phyloP scores from a whole-genome alignment of 139 green algal genomes.

The Chlamydomonas schloesseri region DNA sequence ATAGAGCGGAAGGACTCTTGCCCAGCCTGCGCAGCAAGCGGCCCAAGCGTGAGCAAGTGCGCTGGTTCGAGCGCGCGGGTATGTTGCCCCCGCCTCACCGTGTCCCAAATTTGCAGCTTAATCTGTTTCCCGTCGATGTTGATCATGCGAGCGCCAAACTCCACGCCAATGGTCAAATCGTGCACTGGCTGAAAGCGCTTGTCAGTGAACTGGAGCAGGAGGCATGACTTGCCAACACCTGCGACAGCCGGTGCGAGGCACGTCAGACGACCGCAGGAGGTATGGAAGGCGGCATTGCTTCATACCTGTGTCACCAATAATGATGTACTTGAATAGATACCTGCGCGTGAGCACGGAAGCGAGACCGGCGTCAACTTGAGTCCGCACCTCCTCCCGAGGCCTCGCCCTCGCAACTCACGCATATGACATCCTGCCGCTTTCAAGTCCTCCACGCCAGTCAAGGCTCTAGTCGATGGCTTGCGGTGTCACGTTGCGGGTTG shows the following conservation, averaged over 20 bases:
- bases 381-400: background rate
- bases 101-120: constrained; percentile 99
- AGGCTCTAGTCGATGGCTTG: too few species aligned
- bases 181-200: constrained; percentile 99
- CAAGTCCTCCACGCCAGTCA: background rate
- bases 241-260: constrained; percentile 38
- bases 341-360: constrained; percentile 38
- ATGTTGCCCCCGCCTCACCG: constrained; percentile 62
- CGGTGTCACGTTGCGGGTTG: too few species aligned
- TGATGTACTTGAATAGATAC: constrained; percentile 99
- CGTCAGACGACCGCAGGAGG: background rate
- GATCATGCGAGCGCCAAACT: constrained; percentile 99
- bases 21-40: constrained; percentile 76
- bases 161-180: constrained; percentile 91
- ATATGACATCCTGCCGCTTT: constrained; percentile 57
- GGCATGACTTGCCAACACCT: constrained; percentile 99
- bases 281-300: background rate
- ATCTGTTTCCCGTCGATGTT: constrained; percentile 99
- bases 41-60: background rate
- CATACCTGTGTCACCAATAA: constrained; percentile 96
- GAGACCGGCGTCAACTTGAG: background rate
- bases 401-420: constrained; percentile 42
- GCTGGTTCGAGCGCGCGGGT: background rate
- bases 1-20: constrained; percentile 99
- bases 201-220: constrained; percentile 99